Conservation (phyloP, 768 basidiomycete species). For the Leccinum imitatum region DNA sequence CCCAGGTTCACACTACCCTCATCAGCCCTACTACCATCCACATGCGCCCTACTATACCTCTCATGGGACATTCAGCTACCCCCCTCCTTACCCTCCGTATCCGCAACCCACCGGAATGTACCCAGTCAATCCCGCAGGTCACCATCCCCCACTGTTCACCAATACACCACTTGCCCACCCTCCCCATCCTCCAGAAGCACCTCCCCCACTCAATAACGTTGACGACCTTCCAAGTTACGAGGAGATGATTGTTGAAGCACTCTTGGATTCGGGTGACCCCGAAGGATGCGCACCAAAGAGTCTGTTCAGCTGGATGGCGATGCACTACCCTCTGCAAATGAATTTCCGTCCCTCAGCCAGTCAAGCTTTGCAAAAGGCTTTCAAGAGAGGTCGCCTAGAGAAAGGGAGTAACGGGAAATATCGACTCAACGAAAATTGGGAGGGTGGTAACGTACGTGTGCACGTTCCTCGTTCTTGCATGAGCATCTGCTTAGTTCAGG, state of each 20-base stretch:
- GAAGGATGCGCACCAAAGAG: slow-evolving; percentile 84
- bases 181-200: slow-evolving; percentile 31
- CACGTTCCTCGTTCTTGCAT: not conserved
- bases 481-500: slow-evolving; percentile 8
- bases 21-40: slow-evolving; percentile 58
- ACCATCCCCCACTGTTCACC: slow-evolving; percentile 35
- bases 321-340: slow-evolving; percentile 77
- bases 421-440: slow-evolving; percentile 72
- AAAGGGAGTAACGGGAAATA: slow-evolving; percentile 76
- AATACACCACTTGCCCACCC: slow-evolving; percentile 36
- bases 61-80: slow-evolving; percentile 38
- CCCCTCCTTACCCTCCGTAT: slow-evolving; percentile 36
- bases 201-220: slow-evolving; percentile 20
- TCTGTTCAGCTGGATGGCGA: slow-evolving; percentile 81
- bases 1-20: slow-evolving; percentile 43
- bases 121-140: slow-evolving; percentile 27
- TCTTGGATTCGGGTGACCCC: slow-evolving; percentile 61
- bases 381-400: slow-evolving; percentile 75
- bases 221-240: slow-evolving; percentile 85
- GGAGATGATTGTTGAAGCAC: slow-evolving; percentile 86
- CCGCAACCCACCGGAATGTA: slow-evolving; percentile 35
- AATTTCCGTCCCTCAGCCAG: slow-evolving; percentile 90
- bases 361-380: slow-evolving; percentile 87
- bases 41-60: slow-evolving; percentile 66
- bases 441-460: slow-evolving; percentile 71